Evolutionary conservation across 495 filamentous ascomycete species (phyloP).

Genomic region (Penicillium ochrochloron): DNA sequence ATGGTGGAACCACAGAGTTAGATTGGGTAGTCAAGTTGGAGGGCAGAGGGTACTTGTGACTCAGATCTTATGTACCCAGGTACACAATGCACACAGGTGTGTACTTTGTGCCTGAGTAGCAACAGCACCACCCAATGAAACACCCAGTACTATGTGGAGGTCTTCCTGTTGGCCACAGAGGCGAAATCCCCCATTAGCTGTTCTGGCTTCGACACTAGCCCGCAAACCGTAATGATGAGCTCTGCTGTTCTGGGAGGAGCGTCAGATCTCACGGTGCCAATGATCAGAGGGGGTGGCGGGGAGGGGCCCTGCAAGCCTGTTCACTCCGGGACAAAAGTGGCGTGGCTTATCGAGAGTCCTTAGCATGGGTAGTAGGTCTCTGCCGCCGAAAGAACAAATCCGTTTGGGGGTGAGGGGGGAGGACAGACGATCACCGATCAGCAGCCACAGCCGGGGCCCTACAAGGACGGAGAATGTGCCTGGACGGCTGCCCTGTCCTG

Average conservation of each 20-base stretch:
- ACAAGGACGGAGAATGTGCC: conserved; percentile 24
- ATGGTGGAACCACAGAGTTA: conserved; percentile 4
- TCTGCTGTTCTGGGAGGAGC: conserved; percentile 18
- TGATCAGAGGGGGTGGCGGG: conserved; percentile 14
- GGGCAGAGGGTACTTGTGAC: conserved; percentile 3
- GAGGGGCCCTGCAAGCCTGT: conserved; percentile 15
- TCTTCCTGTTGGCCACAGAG: background rate
- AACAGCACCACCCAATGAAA: conserved; percentile 2
- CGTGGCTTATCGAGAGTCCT: conserved; percentile 19
- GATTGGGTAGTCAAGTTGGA: background rate
- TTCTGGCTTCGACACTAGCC: conserved; percentile 17
- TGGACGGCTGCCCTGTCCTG: conserved; percentile 9
- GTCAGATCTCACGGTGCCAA: conserved; percentile 30
- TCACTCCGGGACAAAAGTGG: conserved; percentile 12
- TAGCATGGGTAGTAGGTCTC: conserved; percentile 3
- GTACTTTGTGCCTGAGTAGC: background rate
- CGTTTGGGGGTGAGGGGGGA: background rate
- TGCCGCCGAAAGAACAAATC: conserved; percentile 7
- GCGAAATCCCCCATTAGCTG: background rate
- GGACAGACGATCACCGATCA: conserved; percentile 22
- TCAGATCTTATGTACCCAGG: conserved; percentile 26
- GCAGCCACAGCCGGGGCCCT: conserved; percentile 29
- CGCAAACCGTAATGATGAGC: conserved; percentile 25
- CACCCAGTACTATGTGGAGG: background rate
- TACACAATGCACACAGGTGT: background rate